A percentile compares a stretch with the other conserved stretches of the same genome.
Evolutionary conservation across 2,329 filamentous ascomycete genomes (phyloP).

Genomic region (Apiospora arundinis): DNA sequence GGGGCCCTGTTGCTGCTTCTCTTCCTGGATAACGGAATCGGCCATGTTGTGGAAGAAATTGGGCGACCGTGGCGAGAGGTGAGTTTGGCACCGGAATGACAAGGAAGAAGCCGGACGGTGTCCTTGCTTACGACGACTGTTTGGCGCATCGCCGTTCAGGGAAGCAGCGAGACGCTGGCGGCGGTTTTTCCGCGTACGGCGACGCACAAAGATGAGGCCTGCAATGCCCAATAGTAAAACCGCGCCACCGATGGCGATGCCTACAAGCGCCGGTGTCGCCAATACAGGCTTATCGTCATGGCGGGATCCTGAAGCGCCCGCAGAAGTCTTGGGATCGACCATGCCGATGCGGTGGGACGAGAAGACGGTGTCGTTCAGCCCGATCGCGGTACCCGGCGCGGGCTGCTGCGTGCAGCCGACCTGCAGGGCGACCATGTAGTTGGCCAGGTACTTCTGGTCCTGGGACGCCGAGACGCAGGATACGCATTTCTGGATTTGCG

Average conservation of each 20-base stretch:
- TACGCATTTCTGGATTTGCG: constrained; percentile 48
- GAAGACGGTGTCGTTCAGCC: constrained; percentile 55
- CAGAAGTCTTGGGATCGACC: constrained; percentile 39
- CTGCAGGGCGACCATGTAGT: constrained; percentile 60
- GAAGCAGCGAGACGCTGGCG: constrained; percentile 36
- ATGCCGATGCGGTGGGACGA: constrained; percentile 42
- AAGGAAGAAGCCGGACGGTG: constrained; percentile 52
- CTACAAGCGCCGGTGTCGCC: constrained; percentile 49
- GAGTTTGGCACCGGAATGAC: constrained; percentile 59
- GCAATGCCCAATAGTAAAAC: constrained; percentile 45
- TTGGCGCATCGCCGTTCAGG: constrained; percentile 28
- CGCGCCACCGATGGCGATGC: constrained; percentile 49
- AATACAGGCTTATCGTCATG: constrained; percentile 34
- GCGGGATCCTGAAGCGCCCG: constrained; percentile 16
- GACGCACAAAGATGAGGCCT: constrained; percentile 51
- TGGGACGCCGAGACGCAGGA: constrained; percentile 53
- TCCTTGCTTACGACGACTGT: constrained; percentile 32
- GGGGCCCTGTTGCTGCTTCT: constrained; percentile 32
- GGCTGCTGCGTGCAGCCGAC: constrained; percentile 59
- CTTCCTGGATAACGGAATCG: constrained; percentile 36
- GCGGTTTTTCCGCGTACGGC: constrained; percentile 51
- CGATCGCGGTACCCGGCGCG: constrained; percentile 41
- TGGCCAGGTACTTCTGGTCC: constrained; percentile 52
- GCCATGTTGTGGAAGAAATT: constrained; percentile 39
- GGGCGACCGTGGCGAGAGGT: constrained; percentile 47